These are phyloP conservation scores for Wallacemonas sp. DNA, from an alignment of 208 protist genomes.

Conservation along the genomic window DNA sequence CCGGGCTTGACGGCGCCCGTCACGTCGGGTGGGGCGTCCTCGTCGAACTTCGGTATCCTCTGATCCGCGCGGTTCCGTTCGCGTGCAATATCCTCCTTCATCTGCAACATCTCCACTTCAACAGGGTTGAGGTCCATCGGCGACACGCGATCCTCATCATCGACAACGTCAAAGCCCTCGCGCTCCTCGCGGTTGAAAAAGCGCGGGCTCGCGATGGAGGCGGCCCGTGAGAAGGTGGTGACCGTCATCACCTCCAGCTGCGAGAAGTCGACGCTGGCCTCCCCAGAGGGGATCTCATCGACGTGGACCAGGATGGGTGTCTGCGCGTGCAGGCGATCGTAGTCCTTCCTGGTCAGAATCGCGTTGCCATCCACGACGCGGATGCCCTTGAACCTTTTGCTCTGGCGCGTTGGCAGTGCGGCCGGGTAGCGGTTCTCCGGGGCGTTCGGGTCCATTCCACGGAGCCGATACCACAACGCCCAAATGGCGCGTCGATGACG, in stretches of 20 bases:
- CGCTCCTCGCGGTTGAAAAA: background rate
- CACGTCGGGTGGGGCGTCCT: background rate
- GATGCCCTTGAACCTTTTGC: background rate
- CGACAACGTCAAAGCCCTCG: background rate
- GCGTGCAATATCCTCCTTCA: background rate
- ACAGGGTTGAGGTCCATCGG: background rate
- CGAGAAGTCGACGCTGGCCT: background rate
- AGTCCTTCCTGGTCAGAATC: background rate
- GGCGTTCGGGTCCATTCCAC: background rate
- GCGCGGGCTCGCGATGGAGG: background rate
- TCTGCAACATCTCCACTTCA: background rate
- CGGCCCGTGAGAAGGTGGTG: background rate
- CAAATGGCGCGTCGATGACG: background rate
- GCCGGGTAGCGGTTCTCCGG: constrained; percentile 9
- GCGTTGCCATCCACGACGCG: background rate
- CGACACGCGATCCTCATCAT: background rate
- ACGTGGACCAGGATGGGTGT: background rate
- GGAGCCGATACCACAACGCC: background rate
- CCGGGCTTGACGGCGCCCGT: background rate
- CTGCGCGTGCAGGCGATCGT: background rate
- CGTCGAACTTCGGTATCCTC: background rate
- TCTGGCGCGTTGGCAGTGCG: background rate
- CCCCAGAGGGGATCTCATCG: background rate
- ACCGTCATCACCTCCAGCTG: background rate
- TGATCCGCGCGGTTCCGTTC: too few species aligned